A percentile compares a stretch with the other conserved stretches of the same genome.
Evolutionary conservation across 805 yeast genomes (phyloP).

Genomic region (Tetrapisispora fleetii): DNA sequence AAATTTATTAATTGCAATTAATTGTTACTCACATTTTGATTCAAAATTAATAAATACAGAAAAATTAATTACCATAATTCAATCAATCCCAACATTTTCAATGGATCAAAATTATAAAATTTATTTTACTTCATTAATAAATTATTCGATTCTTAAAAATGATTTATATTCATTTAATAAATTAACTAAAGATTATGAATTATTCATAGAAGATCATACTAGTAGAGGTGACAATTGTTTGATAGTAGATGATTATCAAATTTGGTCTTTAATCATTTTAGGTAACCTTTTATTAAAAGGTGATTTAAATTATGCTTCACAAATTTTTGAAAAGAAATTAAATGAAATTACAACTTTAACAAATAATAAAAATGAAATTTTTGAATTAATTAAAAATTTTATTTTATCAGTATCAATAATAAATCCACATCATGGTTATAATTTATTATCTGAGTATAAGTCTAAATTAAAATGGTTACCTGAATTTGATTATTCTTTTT

Average conservation of each 20-base stretch:
- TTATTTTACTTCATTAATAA: slow-evolving; percentile 33
- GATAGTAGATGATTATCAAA: slow-evolving; percentile 30
- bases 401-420: slow-evolving; percentile 31
- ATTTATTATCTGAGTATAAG: slow-evolving; percentile 30
- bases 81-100: background rate
- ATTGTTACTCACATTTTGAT: slow-evolving; percentile 28
- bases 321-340: slow-evolving; percentile 47
- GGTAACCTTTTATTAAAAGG: slow-evolving; percentile 40
- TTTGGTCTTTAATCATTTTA: slow-evolving; percentile 44
- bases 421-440: slow-evolving; percentile 28
- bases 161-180: slow-evolving; percentile 32
- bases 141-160: slow-evolving; percentile 32
- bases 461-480: slow-evolving; percentile 32
- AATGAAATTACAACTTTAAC: slow-evolving; percentile 33
- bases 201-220: background rate
- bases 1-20: slow-evolving; percentile 37
- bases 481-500: slow-evolving; percentile 33
- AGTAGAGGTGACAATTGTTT: slow-evolving; percentile 9
- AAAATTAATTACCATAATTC: background rate
- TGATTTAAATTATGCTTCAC: slow-evolving; percentile 41
- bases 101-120: slow-evolving; percentile 6
- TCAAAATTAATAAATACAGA: background rate
- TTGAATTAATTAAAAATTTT: slow-evolving; percentile 37
- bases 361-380: slow-evolving; percentile 29
- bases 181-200: slow-evolving; percentile 33